Conservation (phyloP, 2,329 filamentous ascomycete genomes). For the Niveomyces coronatus region DNA sequence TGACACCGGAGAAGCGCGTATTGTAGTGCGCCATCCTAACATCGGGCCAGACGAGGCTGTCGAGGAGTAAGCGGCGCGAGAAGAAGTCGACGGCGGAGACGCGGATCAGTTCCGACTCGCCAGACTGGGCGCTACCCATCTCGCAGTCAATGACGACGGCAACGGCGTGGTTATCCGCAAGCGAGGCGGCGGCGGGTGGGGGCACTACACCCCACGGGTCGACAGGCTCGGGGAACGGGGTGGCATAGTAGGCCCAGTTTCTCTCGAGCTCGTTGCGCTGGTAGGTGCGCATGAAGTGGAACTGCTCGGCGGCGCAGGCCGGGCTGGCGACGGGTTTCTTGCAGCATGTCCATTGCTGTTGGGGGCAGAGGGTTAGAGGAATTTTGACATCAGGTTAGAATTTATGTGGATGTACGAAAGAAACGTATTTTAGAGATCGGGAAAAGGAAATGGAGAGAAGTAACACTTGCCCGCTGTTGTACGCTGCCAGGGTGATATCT, state of each 20-base stretch:
- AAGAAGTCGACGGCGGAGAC: constrained; percentile 42
- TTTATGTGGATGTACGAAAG: background rate
- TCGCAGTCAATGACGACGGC: constrained; percentile 44
- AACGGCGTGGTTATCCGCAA: constrained; percentile 4
- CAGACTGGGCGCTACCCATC: constrained; percentile 36
- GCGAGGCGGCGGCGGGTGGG: background rate
- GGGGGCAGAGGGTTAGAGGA: too few species aligned
- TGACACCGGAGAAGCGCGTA: constrained; percentile 40
- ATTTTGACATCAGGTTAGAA: constrained; percentile 1
- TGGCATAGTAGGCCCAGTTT: constrained; percentile 18
- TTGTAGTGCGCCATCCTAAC: constrained; percentile 37
- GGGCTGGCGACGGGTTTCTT: constrained; percentile 13
- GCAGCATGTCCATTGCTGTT: constrained; percentile 23
- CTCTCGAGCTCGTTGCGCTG: constrained; percentile 16
- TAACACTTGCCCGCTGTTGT: constrained; percentile 18
- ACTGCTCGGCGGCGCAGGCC: constrained; percentile 17
- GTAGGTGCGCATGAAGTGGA: constrained; percentile 18
- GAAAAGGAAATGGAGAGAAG: too few species aligned
- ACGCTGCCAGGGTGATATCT: constrained; percentile 21
- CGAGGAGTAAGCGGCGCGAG: constrained; percentile 34
- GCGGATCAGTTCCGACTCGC: constrained; percentile 42
- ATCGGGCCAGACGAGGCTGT: constrained; percentile 38
- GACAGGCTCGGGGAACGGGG: constrained; percentile 8
- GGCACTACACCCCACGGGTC: background rate
- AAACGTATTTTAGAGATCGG: background rate